Conservation (phyloP, 352 stramenopile genomes). For the Phytophthora sansomeana region DNA sequence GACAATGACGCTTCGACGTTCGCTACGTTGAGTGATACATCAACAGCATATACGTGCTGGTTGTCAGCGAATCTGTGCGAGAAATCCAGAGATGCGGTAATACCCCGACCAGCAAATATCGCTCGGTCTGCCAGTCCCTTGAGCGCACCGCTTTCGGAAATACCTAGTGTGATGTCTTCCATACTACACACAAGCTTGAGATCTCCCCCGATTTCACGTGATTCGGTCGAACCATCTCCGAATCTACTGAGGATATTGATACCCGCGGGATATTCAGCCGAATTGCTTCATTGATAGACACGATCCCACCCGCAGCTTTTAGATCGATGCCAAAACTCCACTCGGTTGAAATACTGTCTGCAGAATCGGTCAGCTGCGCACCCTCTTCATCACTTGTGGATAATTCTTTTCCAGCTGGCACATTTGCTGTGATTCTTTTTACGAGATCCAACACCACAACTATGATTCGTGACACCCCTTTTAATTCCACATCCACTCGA, state of each 20-base stretch:
- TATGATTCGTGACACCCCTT: slow-evolving; percentile 25
- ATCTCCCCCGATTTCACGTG: slow-evolving; percentile 21
- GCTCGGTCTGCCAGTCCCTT: slow-evolving; percentile 24
- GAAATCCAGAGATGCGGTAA: slow-evolving; percentile 27
- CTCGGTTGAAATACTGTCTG: slow-evolving; percentile 19
- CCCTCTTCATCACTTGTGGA: not conserved
- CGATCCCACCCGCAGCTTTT: slow-evolving; percentile 30
- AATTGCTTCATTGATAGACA: slow-evolving; percentile 44
- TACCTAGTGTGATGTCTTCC: slow-evolving; percentile 19
- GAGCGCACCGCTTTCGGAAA: slow-evolving; percentile 30
- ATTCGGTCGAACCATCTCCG: slow-evolving; percentile 1
- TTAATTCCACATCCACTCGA: slow-evolving; percentile 25
- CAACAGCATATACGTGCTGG: slow-evolving; percentile 25
- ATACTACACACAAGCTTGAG: slow-evolving; percentile 27
- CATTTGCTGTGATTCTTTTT: slow-evolving; percentile 18
- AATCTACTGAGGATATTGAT: slow-evolving; percentile 33
- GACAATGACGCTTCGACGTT: slow-evolving; percentile 35
- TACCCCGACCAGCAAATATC: slow-evolving; percentile 27
- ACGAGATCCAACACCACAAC: slow-evolving; percentile 14
- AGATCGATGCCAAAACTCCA: slow-evolving; percentile 40
- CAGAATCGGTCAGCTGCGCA: not conserved
- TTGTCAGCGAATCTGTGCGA: slow-evolving; percentile 28
- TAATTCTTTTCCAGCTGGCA: slow-evolving; percentile 10
- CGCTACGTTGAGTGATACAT: slow-evolving; percentile 31
- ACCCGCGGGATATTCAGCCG: slow-evolving; percentile 31